Conservation (phyloP, 2,329 filamentous ascomycete genomes). For the Lojkania enalia region DNA sequence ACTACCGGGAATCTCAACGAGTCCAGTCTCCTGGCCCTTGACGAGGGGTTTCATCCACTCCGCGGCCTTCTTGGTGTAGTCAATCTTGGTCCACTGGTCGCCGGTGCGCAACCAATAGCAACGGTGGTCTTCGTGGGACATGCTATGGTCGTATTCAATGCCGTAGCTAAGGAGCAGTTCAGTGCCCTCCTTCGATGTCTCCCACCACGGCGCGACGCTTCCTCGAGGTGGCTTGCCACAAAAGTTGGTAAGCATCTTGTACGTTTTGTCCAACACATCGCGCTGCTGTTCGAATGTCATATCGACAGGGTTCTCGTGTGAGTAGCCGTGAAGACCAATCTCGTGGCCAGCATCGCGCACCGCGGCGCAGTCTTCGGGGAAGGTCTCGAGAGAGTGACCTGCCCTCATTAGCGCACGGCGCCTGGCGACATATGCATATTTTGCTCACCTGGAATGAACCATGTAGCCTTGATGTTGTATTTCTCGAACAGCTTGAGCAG, state of each 20-base stretch:
- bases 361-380: constrained; percentile 66
- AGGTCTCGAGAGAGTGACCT: constrained; percentile 63
- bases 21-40: constrained; percentile 61
- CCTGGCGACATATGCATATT: too few species aligned
- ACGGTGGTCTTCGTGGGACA: constrained; percentile 67
- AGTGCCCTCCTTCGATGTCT: constrained; percentile 68
- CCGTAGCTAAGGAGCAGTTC: constrained; percentile 68
- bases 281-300: constrained; percentile 77
- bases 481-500: constrained; percentile 73
- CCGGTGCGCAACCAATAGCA: constrained; percentile 66
- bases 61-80: constrained; percentile 64
- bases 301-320: constrained; percentile 71
- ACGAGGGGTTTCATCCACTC: constrained; percentile 69
- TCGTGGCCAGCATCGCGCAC: constrained; percentile 67
- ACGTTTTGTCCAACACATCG: constrained; percentile 75
- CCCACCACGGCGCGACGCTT: constrained; percentile 77
- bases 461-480: constrained; percentile 70
- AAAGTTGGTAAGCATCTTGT: constrained; percentile 70
- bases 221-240: constrained; percentile 71
- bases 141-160: constrained; percentile 70
- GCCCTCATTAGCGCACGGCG: constrained; percentile 7
- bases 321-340: constrained; percentile 70
- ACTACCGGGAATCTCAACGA: constrained; percentile 67
- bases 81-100: constrained; percentile 69
- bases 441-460: constrained; percentile 65